Conservation (phyloP, 2,329 filamentous ascomycete species). For the Trichophaea hybrida region DNA sequence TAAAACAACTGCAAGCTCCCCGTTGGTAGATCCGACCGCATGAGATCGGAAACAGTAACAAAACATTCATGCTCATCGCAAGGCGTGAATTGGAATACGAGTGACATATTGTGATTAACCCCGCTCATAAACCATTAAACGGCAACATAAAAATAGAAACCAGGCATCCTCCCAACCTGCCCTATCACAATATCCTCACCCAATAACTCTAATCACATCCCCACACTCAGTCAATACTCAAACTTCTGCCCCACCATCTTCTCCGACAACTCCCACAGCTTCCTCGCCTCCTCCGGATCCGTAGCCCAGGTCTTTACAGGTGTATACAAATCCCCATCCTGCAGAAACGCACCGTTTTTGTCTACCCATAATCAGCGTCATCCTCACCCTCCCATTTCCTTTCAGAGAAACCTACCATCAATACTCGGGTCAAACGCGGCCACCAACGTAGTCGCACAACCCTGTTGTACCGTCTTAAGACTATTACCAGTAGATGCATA, state of each 20-base stretch:
- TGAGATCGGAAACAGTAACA: no score
- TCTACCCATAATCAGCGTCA: neutral
- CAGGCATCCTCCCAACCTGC: no score
- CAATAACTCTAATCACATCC: no score
- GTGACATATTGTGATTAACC: no score
- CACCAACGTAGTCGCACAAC: constrained; percentile 31
- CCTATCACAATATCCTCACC: no score
- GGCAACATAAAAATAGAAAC: no score
- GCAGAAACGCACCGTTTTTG: neutral
- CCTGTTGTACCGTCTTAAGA: constrained; percentile 9
- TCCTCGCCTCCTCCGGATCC: constrained; percentile 32
- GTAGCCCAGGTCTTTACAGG: constrained; percentile 26
- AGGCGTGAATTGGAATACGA: no score
- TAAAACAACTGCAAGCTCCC: no score
- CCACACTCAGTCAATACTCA: constrained; percentile 2
- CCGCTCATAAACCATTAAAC: no score
- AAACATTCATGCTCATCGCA: no score
- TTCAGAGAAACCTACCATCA: constrained; percentile 22
- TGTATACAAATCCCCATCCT: neutral
- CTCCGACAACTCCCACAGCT: constrained; percentile 37
- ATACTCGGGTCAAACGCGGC: constrained; percentile 34
- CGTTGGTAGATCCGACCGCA: no score
- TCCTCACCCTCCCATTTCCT: neutral
- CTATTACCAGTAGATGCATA: neutral
- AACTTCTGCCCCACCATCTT: constrained; percentile 33